These are phyloP conservation scores for Metschnikowia colocasiae DNA, from an alignment of 805 yeast species.

Conservation along the genomic window DNA sequence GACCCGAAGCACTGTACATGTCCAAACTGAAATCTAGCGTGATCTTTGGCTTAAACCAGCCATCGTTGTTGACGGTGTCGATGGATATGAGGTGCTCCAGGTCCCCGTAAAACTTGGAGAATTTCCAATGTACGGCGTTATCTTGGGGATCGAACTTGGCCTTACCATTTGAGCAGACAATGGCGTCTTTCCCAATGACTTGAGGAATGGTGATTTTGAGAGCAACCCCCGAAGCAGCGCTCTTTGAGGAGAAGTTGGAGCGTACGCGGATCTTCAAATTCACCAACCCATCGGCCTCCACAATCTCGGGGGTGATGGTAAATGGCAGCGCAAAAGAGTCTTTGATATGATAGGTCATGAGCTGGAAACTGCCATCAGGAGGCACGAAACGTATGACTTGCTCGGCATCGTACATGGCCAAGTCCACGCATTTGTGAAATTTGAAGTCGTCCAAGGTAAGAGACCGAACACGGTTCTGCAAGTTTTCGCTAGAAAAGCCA, in stretches of 20 bases:
- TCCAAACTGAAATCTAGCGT: constrained; percentile 62
- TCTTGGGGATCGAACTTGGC: constrained; percentile 66
- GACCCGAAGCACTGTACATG: constrained; percentile 75
- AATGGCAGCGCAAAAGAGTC: constrained; percentile 67
- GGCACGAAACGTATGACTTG: constrained; percentile 71
- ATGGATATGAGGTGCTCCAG: constrained; percentile 60
- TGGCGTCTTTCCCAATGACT: constrained; percentile 25
- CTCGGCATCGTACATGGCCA: constrained; percentile 62
- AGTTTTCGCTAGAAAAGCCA: constrained; percentile 60
- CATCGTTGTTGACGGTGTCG: constrained; percentile 25
- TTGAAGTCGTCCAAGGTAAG: constrained; percentile 71
- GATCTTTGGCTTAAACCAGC: constrained; percentile 75
- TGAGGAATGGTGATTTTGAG: constrained; percentile 67
- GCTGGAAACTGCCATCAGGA: constrained; percentile 83
- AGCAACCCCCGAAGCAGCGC: constrained; percentile 60
- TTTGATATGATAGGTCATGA: constrained; percentile 60
- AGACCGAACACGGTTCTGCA: constrained; percentile 20
- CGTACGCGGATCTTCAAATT: constrained; percentile 59
- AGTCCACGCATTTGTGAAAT: constrained; percentile 82
- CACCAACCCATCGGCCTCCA: constrained; percentile 41
- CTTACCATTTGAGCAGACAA: constrained; percentile 57
- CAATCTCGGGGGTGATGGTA: constrained; percentile 54
- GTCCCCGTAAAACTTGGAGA: constrained; percentile 64
- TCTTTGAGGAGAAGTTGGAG: constrained; percentile 56
- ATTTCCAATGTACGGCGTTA: constrained; percentile 63